A percentile compares a stretch with the other conserved stretches of the same genome.
These are phyloP conservation scores for Pleomassaria siparia DNA, from an alignment of 2,329 filamentous ascomycete genomes.

Conservation along the genomic window DNA sequence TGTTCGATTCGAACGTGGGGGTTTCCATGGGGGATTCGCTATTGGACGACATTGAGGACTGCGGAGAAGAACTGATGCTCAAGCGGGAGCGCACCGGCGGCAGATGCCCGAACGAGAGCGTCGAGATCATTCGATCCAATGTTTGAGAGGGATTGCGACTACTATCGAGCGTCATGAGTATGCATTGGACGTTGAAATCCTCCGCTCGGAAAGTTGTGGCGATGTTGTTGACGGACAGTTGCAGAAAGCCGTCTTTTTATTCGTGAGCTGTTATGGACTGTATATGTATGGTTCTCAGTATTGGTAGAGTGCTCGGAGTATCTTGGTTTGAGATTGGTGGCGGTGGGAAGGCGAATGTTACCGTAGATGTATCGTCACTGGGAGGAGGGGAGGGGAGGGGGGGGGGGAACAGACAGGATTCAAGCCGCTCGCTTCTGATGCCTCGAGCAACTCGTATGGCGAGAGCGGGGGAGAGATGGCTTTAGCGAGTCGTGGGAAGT, in stretches of 20 bases:
- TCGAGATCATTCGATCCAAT: constrained; percentile 39
- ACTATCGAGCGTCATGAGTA: constrained; percentile 19
- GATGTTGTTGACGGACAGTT: neutral
- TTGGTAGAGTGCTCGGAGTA: neutral
- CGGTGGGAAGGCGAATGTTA: neutral
- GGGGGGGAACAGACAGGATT: constrained; percentile 25
- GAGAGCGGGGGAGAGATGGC: constrained; percentile 34
- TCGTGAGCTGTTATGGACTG: neutral
- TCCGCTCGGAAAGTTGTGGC: neutral
- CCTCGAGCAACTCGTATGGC: constrained; percentile 35
- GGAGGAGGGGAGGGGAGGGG: constrained; percentile 14
- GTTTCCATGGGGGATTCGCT: constrained; percentile 43
- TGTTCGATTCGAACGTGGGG: constrained; percentile 36
- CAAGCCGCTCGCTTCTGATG: constrained; percentile 27
- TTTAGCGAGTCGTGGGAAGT: constrained; percentile 39
- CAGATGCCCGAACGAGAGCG: constrained; percentile 37
- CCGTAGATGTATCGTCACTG: constrained; percentile 1
- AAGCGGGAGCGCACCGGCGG: constrained; percentile 34
- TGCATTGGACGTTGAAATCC: constrained; percentile 27
- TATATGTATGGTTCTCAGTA: neutral
- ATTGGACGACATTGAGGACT: constrained; percentile 44
- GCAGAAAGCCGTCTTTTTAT: neutral
- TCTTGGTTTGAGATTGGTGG: neutral
- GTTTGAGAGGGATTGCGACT: constrained; percentile 11
- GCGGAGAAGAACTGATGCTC: constrained; percentile 45